phyloP scores from a whole-genome alignment of 306 rosid genomes.

The Biancaea sappan region DNA sequence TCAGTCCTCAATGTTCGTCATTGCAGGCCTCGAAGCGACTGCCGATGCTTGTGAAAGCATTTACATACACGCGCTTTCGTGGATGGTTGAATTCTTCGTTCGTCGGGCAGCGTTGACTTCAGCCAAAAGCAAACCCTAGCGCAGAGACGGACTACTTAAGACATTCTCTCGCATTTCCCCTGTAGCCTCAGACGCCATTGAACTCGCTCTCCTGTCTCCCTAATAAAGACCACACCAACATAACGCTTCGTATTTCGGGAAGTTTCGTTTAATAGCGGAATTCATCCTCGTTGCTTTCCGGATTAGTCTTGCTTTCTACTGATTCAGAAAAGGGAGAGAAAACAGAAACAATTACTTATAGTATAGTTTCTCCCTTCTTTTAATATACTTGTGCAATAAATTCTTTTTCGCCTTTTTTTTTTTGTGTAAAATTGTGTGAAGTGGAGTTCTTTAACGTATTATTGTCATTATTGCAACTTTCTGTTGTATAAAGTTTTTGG shows the following conservation, averaged over 20 bases:
- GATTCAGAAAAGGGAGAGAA: neutral
- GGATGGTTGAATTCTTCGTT: slow-evolving; percentile 29
- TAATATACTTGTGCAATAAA: too few relatives aligned
- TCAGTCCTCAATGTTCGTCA: too few relatives aligned
- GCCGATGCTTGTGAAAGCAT: neutral
- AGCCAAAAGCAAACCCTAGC: slow-evolving; percentile 17
- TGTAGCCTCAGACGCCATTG: slow-evolving; percentile 2
- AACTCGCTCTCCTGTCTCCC: neutral
- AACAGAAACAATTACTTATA: neutral
- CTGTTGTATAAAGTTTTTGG: neutral
- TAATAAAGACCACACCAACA: neutral
- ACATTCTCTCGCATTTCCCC: slow-evolving; percentile 3
- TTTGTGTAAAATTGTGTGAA: neutral
- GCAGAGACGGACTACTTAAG: neutral
- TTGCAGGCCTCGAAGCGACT: too few relatives aligned
- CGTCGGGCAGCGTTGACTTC: slow-evolving; percentile 39
- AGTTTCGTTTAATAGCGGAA: neutral
- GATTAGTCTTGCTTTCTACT: slow-evolving; percentile 5
- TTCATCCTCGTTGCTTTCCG: neutral
- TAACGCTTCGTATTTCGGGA: neutral
- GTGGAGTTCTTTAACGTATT: neutral
- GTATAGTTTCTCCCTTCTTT: neutral
- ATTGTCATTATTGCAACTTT: neutral
- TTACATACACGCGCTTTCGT: slow-evolving; percentile 31
- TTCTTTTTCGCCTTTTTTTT: neutral